These are phyloP conservation scores for Prunus padus DNA, from an alignment of 306 rosid species.

Conservation along the genomic window DNA sequence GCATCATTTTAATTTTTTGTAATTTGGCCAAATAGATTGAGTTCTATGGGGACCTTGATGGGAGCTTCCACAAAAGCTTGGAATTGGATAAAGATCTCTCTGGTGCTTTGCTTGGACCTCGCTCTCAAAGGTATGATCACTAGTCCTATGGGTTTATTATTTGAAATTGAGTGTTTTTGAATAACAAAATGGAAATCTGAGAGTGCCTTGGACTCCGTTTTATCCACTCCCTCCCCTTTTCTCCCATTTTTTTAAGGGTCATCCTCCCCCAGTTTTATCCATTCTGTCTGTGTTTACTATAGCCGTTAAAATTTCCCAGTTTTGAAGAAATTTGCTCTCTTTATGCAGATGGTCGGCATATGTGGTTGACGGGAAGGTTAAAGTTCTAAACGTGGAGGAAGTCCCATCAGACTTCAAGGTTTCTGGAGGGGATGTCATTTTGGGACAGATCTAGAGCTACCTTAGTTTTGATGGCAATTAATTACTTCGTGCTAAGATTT, in stretches of 20 bases:
- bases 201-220: conserved; percentile 6
- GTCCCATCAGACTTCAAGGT: conserved; percentile 94
- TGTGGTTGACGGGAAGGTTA: conserved; percentile 79
- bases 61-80: conserved; percentile 87
- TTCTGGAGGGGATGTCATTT: conserved; percentile 79
- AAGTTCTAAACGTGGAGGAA: conserved; percentile 80
- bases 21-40: conserved; percentile 54
- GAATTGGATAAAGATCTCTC: conserved; percentile 83
- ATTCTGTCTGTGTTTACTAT: background rate
- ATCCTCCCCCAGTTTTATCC: background rate
- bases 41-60: conserved; percentile 92
- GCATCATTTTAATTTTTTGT: background rate
- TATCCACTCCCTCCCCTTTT: background rate
- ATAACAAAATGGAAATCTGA: background rate
- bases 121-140: conserved; percentile 65
- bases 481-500: conserved; percentile 1
- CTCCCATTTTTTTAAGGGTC: background rate
- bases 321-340: conserved; percentile 6
- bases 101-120: conserved; percentile 83
- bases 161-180: background rate
- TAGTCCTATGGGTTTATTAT: background rate
- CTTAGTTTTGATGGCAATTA: conserved; percentile 9
- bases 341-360: conserved; percentile 90
- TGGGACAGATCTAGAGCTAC: conserved; percentile 66
- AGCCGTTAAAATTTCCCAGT: background rate